Evolutionary conservation across 108 stramenopile species (phyloP).

Genomic region (Nitzschia sp.): DNA sequence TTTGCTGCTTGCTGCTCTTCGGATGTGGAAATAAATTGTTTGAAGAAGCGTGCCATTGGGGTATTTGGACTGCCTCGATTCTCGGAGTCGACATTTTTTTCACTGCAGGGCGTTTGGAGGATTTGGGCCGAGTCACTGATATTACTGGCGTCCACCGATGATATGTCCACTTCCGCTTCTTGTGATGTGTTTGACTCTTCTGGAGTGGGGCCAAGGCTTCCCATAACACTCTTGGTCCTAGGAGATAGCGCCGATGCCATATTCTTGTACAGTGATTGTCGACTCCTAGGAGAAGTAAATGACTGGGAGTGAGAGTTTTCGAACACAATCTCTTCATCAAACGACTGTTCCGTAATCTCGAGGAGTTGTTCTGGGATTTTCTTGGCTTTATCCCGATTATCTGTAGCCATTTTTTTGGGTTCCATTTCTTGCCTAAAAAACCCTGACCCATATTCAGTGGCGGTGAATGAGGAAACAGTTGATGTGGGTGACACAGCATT

Average conservation of each 20-base stretch:
- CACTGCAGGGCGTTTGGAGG: background rate
- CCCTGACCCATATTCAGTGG: background rate
- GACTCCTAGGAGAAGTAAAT: conserved; percentile 13
- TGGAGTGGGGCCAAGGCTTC: background rate
- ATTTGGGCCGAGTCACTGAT: background rate
- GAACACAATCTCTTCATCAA: conserved; percentile 6
- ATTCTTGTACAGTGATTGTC: background rate
- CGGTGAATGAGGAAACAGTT: background rate
- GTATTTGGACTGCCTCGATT: background rate
- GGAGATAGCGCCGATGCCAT: background rate
- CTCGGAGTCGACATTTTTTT: background rate
- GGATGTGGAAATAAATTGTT: background rate
- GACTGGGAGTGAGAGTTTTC: background rate
- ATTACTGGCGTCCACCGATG: too few species aligned
- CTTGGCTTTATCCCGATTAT: conserved; percentile 1
- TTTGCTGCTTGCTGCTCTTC: background rate
- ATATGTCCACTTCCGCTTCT: background rate
- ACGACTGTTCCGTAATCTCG: conserved; percentile 4
- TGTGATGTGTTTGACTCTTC: background rate
- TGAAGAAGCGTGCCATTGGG: background rate
- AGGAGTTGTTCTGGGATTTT: conserved; percentile 12
- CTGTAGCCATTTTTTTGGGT: background rate
- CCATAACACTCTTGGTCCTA: background rate
- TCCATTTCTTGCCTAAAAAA: background rate
- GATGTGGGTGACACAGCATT: background rate